Percentiles rank a stretch among this genome's conserved stretches.
Evolutionary conservation across 306 rosid genomes (phyloP).

Genomic region (Alnus rubra): DNA sequence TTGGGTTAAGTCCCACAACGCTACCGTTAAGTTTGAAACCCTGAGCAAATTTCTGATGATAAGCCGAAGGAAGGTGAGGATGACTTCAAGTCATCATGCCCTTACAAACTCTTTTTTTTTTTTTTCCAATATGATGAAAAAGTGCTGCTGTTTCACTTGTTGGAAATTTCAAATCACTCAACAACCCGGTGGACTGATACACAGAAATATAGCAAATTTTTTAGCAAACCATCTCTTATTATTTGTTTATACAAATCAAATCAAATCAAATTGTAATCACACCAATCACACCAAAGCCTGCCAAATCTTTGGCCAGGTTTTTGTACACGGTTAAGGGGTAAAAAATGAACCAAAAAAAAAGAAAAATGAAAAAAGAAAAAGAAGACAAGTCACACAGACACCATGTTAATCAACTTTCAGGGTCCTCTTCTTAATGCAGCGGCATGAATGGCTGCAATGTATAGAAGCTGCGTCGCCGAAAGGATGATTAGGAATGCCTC

Average conservation of each 20-base stretch:
- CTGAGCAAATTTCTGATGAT: too few species aligned
- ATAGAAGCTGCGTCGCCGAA: constrained; percentile 79
- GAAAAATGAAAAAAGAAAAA: background rate
- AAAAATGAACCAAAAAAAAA: background rate
- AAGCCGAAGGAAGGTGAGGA: too few species aligned
- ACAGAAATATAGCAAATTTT: background rate
- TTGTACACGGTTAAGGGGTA: constrained; percentile 22
- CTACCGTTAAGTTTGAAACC: too few species aligned
- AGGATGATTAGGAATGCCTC: constrained; percentile 93
- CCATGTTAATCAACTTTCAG: constrained; percentile 2
- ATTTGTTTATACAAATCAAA: constrained; percentile 35
- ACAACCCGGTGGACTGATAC: background rate
- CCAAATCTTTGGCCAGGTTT: constrained; percentile 6
- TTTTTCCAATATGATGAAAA: too few species aligned
- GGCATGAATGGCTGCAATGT: constrained; percentile 71
- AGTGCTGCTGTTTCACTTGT: too few species aligned
- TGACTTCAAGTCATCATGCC: too few species aligned
- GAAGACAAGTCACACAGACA: constrained; percentile 11
- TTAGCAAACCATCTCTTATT: constrained; percentile 16
- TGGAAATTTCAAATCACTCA: background rate
- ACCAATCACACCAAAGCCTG: constrained; percentile 37
- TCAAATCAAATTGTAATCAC: constrained; percentile 21
- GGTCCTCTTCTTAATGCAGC: constrained; percentile 37
- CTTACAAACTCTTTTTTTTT: too few species aligned
- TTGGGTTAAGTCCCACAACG: too few species aligned